phyloP scores from a whole-genome alignment of 1,284 basidiomycete genomes.

The Fomitopsis betulina region DNA sequence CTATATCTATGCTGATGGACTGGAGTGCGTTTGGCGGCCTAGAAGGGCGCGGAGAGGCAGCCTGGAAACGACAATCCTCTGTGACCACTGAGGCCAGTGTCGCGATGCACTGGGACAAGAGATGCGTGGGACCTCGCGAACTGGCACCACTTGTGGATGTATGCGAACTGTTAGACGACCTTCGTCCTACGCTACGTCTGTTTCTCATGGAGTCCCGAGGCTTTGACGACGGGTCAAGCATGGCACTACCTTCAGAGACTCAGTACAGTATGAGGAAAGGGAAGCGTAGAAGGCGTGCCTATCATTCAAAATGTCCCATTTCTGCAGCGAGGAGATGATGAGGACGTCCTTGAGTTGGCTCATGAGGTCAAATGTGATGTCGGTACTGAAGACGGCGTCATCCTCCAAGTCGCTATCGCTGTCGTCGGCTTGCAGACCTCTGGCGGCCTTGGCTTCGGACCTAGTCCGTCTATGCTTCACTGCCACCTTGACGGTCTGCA shows the following conservation, averaged over 20 bases:
- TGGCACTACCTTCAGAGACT: constrained; percentile 4
- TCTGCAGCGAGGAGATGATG: constrained; percentile 46
- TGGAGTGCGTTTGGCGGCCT: constrained; percentile 67
- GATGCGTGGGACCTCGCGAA: constrained; percentile 33
- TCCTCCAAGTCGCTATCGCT: constrained; percentile 48
- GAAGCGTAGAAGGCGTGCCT: constrained; percentile 30
- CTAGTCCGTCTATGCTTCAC: constrained; percentile 33
- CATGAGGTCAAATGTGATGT: constrained; percentile 58
- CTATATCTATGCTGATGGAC: constrained; percentile 55
- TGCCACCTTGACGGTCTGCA: constrained; percentile 41
- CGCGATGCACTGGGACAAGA: constrained; percentile 57
- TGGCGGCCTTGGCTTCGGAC: constrained; percentile 16
- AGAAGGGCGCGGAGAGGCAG: constrained; percentile 47
- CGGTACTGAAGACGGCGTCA: constrained; percentile 45
- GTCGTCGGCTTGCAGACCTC: constrained; percentile 29
- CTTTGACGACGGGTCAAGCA: constrained; percentile 10
- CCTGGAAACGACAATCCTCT: constrained; percentile 67
- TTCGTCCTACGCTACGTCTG: constrained; percentile 10
- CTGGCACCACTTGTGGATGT: constrained; percentile 43
- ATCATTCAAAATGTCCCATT: constrained; percentile 52
- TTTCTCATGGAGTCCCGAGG: constrained; percentile 9
- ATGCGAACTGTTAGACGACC: constrained; percentile 43
- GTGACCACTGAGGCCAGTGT: constrained; percentile 55
- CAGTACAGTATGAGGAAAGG: background rate
- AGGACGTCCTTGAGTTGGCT: constrained; percentile 57